A percentile compares a stretch with the other conserved stretches of the same genome.
phyloP scores from a whole-genome alignment of 2,329 filamentous ascomycete species.

The Colletotrichum plurivorum region DNA sequence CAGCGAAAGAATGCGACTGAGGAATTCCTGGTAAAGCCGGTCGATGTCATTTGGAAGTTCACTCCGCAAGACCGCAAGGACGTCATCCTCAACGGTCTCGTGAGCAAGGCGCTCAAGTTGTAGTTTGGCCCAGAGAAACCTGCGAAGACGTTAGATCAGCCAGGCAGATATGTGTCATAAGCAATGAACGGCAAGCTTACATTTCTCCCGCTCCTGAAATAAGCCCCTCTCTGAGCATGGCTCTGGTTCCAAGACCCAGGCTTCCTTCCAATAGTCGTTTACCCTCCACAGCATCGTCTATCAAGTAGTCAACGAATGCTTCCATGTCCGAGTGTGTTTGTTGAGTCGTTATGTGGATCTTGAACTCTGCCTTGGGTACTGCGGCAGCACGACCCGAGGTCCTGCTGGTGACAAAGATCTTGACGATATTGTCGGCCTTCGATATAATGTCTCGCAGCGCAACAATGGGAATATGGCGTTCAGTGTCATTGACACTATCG shows the following conservation, averaged over 20 bases:
- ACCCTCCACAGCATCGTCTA: neutral
- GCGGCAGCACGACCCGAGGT: neutral
- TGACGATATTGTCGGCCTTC: neutral
- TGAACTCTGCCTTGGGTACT: neutral
- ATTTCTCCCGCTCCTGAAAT: neutral
- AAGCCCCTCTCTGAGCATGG: neutral
- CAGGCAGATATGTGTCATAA: neutral
- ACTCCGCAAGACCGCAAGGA: rapidly evolving
- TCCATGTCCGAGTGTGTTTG: neutral
- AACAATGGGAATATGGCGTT: neutral
- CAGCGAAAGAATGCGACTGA: neutral
- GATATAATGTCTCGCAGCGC: neutral
- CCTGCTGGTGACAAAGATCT: constrained; percentile 1
- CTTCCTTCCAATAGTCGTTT: neutral
- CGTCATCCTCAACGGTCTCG: neutral
- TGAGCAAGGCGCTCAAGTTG: neutral
- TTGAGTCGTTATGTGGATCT: neutral
- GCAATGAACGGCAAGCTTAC: neutral
- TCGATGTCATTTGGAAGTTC: neutral
- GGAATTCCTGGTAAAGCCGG: neutral
- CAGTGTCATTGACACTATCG: neutral
- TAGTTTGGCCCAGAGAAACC: constrained; percentile 12
- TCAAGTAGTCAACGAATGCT: neutral
- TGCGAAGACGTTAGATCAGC: neutral
- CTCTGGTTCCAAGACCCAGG: neutral